Conservation (phyloP, 192 early-diverging fungal species). For the Spizellomyces punctatus region DNA sequence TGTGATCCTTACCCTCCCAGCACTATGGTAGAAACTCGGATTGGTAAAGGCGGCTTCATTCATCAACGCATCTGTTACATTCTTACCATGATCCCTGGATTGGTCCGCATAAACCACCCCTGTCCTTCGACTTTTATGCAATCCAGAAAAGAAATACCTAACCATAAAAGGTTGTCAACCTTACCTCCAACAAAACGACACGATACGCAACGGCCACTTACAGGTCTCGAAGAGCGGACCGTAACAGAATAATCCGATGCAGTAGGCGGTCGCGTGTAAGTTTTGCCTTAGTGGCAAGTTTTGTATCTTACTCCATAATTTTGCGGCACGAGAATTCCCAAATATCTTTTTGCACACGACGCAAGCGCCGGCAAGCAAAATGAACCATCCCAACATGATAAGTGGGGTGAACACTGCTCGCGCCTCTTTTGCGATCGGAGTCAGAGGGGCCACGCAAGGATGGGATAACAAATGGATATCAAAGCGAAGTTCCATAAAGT, state of each 20-base stretch:
- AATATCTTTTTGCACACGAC: neutral
- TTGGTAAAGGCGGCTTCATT: too few relatives aligned
- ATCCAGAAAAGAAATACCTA: neutral
- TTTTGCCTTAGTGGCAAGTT: neutral
- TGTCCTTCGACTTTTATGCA: neutral
- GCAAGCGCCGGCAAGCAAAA: neutral
- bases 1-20: neutral
- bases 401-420: neutral
- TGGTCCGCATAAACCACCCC: neutral
- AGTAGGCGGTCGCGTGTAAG: neutral
- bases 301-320: neutral
- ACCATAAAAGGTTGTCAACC: neutral
- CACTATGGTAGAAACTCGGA: neutral
- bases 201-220: neutral
- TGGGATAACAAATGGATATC: neutral
- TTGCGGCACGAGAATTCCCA: neutral
- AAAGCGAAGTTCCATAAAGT: conserved; percentile 2
- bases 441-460: neutral
- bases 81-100: neutral
- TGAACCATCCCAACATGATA: neutral
- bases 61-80: too few relatives aligned
- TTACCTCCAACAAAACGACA: neutral
- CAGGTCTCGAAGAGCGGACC: neutral
- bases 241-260: neutral
- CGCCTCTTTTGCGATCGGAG: neutral